These are phyloP conservation scores for Hansenula sp. DNA, from an alignment of 1,139 yeast species.

Conservation along the genomic window DNA sequence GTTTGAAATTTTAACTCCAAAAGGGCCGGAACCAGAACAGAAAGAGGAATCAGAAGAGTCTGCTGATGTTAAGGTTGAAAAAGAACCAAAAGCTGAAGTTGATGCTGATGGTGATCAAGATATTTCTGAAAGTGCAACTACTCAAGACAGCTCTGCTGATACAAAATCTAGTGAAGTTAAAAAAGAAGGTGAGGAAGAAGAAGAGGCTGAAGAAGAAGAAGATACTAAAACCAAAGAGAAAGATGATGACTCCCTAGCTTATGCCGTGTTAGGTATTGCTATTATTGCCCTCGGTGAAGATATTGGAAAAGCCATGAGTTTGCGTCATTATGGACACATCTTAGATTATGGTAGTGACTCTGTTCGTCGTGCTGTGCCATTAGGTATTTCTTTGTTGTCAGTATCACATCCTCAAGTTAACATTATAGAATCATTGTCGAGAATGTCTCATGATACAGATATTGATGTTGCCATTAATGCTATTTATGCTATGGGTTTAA, in stretches of 20 bases:
- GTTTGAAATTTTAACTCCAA: slow-evolving; percentile 80
- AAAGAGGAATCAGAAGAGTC: slow-evolving; percentile 33
- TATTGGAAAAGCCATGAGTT: slow-evolving; percentile 95
- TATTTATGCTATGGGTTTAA: slow-evolving; percentile 94
- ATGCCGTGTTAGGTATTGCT: slow-evolving; percentile 93
- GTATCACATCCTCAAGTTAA: slow-evolving; percentile 96
- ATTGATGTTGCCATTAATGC: slow-evolving; percentile 93
- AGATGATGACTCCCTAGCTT: slow-evolving; percentile 74
- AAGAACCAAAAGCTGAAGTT: slow-evolving; percentile 20
- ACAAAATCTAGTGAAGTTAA: slow-evolving; percentile 21
- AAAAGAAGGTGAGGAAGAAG: slow-evolving; percentile 26
- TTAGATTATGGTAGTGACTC: slow-evolving; percentile 97
- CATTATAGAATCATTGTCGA: slow-evolving; percentile 91
- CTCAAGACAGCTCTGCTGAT: slow-evolving; percentile 21
- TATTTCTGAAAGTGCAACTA: slow-evolving; percentile 13
- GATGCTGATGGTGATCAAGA: slow-evolving; percentile 19
- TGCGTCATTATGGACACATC: slow-evolving; percentile 94
- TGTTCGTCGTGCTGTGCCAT: slow-evolving; percentile 91
- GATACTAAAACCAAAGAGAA: slow-evolving; percentile 34
- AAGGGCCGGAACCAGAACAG: slow-evolving; percentile 38
- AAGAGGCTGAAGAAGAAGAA: slow-evolving; percentile 26
- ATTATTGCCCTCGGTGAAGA: slow-evolving; percentile 97
- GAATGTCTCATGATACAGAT: slow-evolving; percentile 95
- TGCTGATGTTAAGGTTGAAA: slow-evolving; percentile 12
- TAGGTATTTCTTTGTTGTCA: slow-evolving; percentile 94